These are phyloP conservation scores for Excoecaria cochinchinensis DNA, from an alignment of 345 rosid species.

Conservation along the genomic window DNA sequence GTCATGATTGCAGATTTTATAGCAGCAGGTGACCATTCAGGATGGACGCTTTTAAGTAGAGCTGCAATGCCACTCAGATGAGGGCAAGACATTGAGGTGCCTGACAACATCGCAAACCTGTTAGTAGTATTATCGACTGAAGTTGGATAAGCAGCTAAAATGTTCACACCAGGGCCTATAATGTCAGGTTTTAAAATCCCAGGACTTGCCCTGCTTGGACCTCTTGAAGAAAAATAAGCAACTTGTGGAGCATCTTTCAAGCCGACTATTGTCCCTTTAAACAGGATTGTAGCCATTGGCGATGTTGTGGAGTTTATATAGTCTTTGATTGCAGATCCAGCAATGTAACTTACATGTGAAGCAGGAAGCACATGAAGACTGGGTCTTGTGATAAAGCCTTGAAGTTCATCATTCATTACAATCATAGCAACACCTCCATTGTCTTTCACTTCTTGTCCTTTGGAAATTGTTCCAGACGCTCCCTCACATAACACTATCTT, in stretches of 20 bases:
- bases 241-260: conserved; percentile 12
- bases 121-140: not conserved
- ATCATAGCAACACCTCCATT: conserved; percentile 21
- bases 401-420: conserved; percentile 6
- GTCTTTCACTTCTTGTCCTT: conserved; percentile 19
- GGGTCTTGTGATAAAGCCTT: conserved; percentile 2
- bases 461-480: not conserved
- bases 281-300: conserved; percentile 6
- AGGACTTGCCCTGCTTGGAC: conserved; percentile 13
- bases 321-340: conserved; percentile 3
- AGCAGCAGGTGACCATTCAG: conserved; percentile 63
- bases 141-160: conserved; percentile 15
- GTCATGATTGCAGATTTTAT: conserved; percentile 59
- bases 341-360: conserved; percentile 12
- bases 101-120: conserved; percentile 26
- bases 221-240: conserved; percentile 18
- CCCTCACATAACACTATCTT: conserved; percentile 13
- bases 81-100: conserved; percentile 67
- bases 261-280: conserved; percentile 13
- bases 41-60: conserved; percentile 50
- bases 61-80: conserved; percentile 59
- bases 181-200: conserved; percentile 29
- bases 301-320: conserved; percentile 4
- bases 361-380: conserved; percentile 13
- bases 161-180: conserved; percentile 22